Conservation (phyloP, 768 basidiomycete genomes). For the Agaricus subrufescens region DNA sequence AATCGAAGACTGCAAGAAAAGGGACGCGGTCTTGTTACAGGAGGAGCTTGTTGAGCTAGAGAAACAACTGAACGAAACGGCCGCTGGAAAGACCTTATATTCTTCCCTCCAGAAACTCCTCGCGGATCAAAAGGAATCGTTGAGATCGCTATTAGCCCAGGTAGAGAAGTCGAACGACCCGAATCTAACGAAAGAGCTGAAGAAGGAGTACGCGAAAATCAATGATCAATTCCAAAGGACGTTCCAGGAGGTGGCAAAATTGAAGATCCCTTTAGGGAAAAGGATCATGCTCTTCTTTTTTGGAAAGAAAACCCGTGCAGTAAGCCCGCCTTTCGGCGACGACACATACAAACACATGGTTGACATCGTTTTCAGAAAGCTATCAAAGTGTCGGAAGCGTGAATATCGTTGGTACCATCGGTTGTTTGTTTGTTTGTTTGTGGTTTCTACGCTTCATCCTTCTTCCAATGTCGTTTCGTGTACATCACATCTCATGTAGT, state of each 20-base stretch:
- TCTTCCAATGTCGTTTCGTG: background rate
- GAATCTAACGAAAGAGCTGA: background rate
- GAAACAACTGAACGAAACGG: constrained; percentile 18
- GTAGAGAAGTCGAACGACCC: constrained; percentile 8
- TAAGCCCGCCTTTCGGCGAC: background rate
- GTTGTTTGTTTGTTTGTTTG: background rate
- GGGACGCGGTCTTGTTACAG: constrained; percentile 18
- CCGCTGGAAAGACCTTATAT: constrained; percentile 18
- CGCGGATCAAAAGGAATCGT: constrained; percentile 17
- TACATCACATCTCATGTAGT: background rate
- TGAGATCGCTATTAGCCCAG: background rate
- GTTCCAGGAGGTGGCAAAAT: constrained; percentile 14
- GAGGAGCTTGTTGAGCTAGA: constrained; percentile 19
- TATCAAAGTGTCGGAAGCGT: background rate
- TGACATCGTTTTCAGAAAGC: constrained; percentile 1
- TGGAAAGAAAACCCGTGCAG: background rate
- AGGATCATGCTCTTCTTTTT: constrained; percentile 3
- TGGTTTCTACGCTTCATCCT: background rate
- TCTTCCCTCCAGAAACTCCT: constrained; percentile 20
- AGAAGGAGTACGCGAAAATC: constrained; percentile 6
- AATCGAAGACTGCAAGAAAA: constrained; percentile 6
- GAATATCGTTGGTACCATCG: background rate
- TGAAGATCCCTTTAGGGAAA: constrained; percentile 5
- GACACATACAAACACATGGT: background rate
- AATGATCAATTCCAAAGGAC: constrained; percentile 14